phyloP scores from a whole-genome alignment of 805 yeast genomes.

The Candida parachauliodes region DNA sequence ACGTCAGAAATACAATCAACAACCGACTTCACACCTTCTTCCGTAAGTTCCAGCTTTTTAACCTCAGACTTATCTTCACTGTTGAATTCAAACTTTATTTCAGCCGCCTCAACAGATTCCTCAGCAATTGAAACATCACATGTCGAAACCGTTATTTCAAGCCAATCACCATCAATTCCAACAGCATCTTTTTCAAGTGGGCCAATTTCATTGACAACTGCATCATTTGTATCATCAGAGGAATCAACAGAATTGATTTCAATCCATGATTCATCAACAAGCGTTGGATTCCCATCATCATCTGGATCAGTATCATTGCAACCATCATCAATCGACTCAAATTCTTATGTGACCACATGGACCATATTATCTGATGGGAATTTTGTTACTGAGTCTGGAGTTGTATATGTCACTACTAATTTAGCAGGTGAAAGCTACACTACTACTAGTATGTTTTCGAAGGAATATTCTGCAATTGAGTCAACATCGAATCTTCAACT shows the following conservation, averaged over 20 bases:
- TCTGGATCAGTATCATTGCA: not conserved
- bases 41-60: not conserved
- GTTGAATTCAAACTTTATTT: no score
- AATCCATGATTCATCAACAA: not conserved
- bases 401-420: not conserved
- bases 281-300: not conserved
- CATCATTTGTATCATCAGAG: not conserved
- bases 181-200: no score
- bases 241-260: no score
- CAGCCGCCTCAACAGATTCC: no score
- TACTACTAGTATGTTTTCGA: not conserved
- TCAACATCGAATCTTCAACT: no score
- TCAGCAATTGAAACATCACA: no score
- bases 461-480: not conserved
- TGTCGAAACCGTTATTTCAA: no score
- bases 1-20: not conserved
- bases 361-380: slow-evolving; percentile 6
- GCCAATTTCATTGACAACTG: not conserved
- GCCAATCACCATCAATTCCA: no score
- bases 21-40: not conserved
- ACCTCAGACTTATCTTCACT: not conserved
- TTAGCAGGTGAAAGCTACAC: not conserved
- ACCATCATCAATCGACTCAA: no score
- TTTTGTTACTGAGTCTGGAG: not conserved
- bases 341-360: no score